Base-by-base conservation (phyloP, 257 asterid species). In the Henckelia pumila region DNA sequence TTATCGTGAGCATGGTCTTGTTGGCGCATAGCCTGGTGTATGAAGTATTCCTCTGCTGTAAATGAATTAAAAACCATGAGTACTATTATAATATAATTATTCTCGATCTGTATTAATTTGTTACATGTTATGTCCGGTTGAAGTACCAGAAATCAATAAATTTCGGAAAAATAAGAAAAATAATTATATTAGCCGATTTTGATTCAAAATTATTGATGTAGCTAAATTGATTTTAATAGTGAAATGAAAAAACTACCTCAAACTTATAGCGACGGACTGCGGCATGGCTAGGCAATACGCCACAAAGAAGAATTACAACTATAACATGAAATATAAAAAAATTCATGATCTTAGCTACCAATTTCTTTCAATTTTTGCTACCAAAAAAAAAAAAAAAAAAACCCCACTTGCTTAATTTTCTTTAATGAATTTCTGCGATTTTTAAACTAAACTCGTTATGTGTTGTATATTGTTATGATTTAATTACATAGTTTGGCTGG, bases 1-100 rank as follows among this genome's bases (percentile, higher is more conserved):
- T 85, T 35, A 85, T 76, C 0, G 88, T 86, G 44, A 83, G 56
- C 14, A 83, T 83, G 24, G 75, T 83, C 76, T 86, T 86, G 52
- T 74, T 78, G 69, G 68, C 37, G 63, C 88, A 83, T 1, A 82
- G 79, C 74, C 77, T 71, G 22, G 30, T 73, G 58, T 70, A 78
- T 9, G 79, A 63, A 35, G 81, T 52, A 63, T 80, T 78, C 47
- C 25, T 29, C 55, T 82, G 61, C 88, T 85, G 70, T 56, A 72
- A 69, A 53, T 10, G 22, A 40, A 6, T 40, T 32, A 32, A 32
- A 26, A n/a, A n/a, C n/a, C n/a, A n/a, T n/a, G n/a, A n/a, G n/a
- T n/a, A n/a, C n/a, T n/a, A n/a, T n/a, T n/a, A n/a, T n/a, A n/a
- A n/a, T n/a, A n/a, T n/a, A n/a, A n/a, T n/a, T n/a, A n/a, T n/a